Percentiles rank a stretch among this genome's conserved stretches.
Evolutionary conservation across 192 early-diverging fungal species (phyloP).

Genomic region (Radiomyces spectabilis): DNA sequence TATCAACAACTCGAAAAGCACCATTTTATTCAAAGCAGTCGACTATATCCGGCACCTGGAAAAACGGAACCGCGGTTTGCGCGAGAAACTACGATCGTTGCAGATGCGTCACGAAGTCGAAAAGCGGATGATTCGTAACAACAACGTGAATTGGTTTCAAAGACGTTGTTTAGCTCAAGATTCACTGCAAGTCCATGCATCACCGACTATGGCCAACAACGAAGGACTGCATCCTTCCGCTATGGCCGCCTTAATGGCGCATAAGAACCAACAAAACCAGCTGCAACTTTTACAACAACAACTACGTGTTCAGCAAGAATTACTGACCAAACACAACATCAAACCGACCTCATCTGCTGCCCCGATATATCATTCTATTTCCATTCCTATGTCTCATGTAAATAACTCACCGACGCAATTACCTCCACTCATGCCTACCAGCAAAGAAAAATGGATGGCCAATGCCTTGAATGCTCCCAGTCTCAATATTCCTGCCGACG

Average conservation of each 20-base stretch:
- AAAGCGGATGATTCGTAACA: background rate
- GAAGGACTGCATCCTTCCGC: background rate
- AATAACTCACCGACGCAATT: too few species aligned
- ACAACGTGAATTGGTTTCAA: too few species aligned
- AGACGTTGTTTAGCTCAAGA: too few species aligned
- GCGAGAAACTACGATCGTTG: slow-evolving; percentile 11
- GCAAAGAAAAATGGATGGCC: too few species aligned
- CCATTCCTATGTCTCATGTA: slow-evolving; percentile 1
- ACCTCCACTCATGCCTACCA: too few species aligned
- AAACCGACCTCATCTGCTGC: too few species aligned
- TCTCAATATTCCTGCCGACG: background rate
- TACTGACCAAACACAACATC: slow-evolving; percentile 20
- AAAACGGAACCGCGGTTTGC: slow-evolving; percentile 34
- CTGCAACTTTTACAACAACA: slow-evolving; percentile 21
- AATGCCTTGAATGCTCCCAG: too few species aligned
- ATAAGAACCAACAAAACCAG: slow-evolving; percentile 24
- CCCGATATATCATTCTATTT: background rate
- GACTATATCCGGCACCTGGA: slow-evolving; percentile 59
- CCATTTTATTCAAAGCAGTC: slow-evolving; percentile 60
- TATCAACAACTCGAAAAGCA: slow-evolving; percentile 59
- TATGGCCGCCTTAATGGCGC: slow-evolving; percentile 18
- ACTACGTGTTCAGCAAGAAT: slow-evolving; percentile 15
- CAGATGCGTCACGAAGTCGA: slow-evolving; percentile 6
- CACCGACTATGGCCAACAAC: background rate
- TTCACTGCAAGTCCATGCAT: background rate